Evolutionary conservation across 768 basidiomycete genomes (phyloP), one percentile per base, ranked within the genome.

Genomic region (Cantharellus cinnabarinus): DNA sequence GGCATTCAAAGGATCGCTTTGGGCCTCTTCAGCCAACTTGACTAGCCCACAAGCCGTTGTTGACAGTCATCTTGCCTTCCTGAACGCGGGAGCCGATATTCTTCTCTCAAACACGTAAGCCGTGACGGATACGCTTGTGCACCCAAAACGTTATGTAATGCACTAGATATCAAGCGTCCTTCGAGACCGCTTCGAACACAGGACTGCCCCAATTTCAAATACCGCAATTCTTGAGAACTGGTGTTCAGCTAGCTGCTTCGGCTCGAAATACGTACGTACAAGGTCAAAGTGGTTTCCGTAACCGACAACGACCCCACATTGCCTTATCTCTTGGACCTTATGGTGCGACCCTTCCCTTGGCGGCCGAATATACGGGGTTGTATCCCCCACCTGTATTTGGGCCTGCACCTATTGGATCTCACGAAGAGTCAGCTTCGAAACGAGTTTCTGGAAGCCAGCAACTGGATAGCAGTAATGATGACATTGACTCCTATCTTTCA

Each of bases 281-380:
- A 38, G 15, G 41, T 38, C 58, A 35, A 55, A 15, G 15, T 42
- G 52, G 41, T 35, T 54, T 39, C 59, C 20, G 37, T 42, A 41
- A 44, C 52, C 29, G 20, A 29, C 20, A 29, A 29, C 42, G 42
- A 48, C 58, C 44, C 63, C 73, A 70, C 37, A 74, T 89, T 41
- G 82, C 78, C 2, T 73, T 90, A 3, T 86, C 83, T 3, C 69
- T 88, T 38, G 86, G 87, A 15, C 80, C 84, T 0, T 87, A 77
- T 64, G 85, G 86, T 42, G 81, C 83, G 1, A 80, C 76, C 3
- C 71, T 85, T 14, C 66, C 68, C 4, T 79, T 80, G 0, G 68
- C 70, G 20, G 75, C 82, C 58, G 87, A 89, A 66, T 88, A 82
- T 65, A 74, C 76, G 60, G 87, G 84, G 4, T 71, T 77, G 62